Evolutionary conservation across 2,329 filamentous ascomycete genomes (phyloP).

Genomic region (Annulohypoxylon truncatum): DNA sequence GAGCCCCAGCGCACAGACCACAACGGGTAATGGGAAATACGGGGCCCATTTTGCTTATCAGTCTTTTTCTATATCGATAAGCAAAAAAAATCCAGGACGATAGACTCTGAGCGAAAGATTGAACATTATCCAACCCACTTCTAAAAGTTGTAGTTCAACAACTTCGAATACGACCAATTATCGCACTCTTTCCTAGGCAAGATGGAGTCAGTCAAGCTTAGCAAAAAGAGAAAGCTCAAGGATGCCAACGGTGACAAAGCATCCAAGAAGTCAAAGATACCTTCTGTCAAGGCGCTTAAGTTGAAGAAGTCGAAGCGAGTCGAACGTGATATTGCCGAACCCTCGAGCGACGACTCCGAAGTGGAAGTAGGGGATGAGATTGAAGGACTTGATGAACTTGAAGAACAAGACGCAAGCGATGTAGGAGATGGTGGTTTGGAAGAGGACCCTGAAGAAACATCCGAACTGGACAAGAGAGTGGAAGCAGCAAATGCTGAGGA

Average conservation of each 20-base stretch:
- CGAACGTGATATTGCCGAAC: constrained; percentile 43
- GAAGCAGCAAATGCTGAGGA: constrained; percentile 44
- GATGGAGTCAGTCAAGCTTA: constrained; percentile 48
- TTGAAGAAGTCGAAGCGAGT: constrained; percentile 58
- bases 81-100: constrained; percentile 27
- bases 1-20: too few species aligned
- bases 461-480: constrained; percentile 39
- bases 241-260: constrained; percentile 50
- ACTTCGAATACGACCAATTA: constrained; percentile 8
- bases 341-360: constrained; percentile 37
- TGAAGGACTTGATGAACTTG: constrained; percentile 39
- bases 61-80: constrained; percentile 34
- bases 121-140: constrained; percentile 22
- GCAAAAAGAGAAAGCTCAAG: constrained; percentile 59
- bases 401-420: constrained; percentile 33
- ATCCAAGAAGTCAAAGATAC: constrained; percentile 45
- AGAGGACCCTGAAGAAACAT: constrained; percentile 40
- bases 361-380: constrained; percentile 41
- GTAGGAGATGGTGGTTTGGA: constrained; percentile 42
- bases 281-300: constrained; percentile 50
- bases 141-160: neutral
- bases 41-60: constrained; percentile 11
- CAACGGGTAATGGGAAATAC: neutral
- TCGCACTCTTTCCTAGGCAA: constrained; percentile 16
- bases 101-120: neutral